Evolutionary conservation across 73 alveolate genomes (phyloP).

Genomic region (Paramecium tetraurelia): DNA sequence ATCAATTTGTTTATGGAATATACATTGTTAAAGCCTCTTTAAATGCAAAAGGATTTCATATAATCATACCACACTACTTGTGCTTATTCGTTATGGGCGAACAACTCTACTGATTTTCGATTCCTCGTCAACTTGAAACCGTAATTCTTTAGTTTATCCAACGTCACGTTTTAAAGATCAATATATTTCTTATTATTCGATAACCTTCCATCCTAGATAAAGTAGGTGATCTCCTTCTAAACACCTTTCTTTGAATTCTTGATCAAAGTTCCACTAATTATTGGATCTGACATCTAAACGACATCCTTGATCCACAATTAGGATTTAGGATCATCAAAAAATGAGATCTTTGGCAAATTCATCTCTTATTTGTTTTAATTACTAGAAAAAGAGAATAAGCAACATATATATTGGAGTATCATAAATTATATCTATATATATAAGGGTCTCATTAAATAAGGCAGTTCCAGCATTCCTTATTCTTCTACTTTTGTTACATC

Average conservation of each 20-base stretch:
- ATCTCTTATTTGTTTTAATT: constrained; percentile 6
- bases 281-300: not conserved
- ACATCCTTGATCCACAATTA: not conserved
- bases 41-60: constrained; percentile 47
- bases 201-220: not conserved
- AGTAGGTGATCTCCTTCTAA: not conserved
- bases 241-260: not conserved
- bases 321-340: constrained; percentile 29
- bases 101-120: constrained; percentile 45
- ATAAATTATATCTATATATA: not conserved
- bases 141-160: constrained; percentile 14
- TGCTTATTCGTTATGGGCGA: constrained; percentile 51
- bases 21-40: constrained; percentile 36
- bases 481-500: not conserved
- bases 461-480: not conserved
- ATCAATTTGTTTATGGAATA: constrained; percentile 50
- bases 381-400: not conserved
- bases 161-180: not conserved
- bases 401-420: not conserved
- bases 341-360: constrained; percentile 36
- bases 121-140: constrained; percentile 52
- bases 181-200: not conserved
- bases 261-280: not conserved
- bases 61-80: constrained; percentile 48
- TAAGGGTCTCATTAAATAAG: not conserved